Evolutionary conservation across 768 basidiomycete genomes (phyloP), one percentile per base, ranked within the genome.

Genomic region (Xerocomellus dryophilus): DNA sequence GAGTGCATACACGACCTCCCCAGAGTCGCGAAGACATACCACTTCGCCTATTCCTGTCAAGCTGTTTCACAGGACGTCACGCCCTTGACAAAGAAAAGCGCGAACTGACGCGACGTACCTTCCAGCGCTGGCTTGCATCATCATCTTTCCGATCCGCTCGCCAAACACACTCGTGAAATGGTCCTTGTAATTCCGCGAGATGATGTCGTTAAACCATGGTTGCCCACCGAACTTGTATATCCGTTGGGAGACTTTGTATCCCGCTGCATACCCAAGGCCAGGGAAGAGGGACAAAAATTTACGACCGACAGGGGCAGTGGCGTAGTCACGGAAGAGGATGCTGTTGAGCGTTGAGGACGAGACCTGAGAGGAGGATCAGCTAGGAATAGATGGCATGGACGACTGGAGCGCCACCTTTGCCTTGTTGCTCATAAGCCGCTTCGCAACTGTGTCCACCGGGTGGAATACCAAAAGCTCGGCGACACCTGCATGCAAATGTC

Each of bases 221-320:
- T 99, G 96, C 6, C 96, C 96, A 57, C 96, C 96, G 65, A 98
- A 99, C 75, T 97, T 99, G 85, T 95, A 96, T 64, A 93, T 81
- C 47, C 94, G 84, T 73, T 98, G 94, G 0, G 92, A 74, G 66
- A 98, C 75, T 72, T 98, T 99, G 84, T 98, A 99, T 5, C 97
- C 95, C 25, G 96, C 97, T 5, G 97, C 96, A 68, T 99, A 99
- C 2, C 96, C 96, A 4, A 99, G 84, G 49, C 93, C 96, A 34
- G 96, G 96, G 78, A 99, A 99, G n/a, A 99, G 81, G 4, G 93
- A 96, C 17, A 97, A 60, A 61, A 96, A 79, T 70, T 89, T 90
- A 38, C 75, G 76, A 7, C 76, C 72, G 2, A 90, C 51, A 2
- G 90, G 74, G 3, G 91, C 86, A 0, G 79, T 68, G 8, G 95